Conservation (phyloP, 2,329 filamentous ascomycete genomes). For the Fusarium pseudoanthophilum region DNA sequence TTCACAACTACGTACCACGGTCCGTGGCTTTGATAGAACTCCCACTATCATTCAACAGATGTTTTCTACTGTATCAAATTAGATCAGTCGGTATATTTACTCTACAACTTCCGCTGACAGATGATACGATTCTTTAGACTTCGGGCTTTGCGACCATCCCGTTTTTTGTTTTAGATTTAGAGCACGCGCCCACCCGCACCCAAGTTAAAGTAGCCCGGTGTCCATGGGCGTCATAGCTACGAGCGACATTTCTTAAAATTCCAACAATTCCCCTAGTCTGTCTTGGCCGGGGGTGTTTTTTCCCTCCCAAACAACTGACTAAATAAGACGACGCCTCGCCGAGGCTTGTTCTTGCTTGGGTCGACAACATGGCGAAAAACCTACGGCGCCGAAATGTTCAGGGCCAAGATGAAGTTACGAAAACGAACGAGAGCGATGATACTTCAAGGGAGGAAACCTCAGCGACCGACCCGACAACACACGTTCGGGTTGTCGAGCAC, state of each 20-base stretch:
- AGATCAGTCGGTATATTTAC: background rate
- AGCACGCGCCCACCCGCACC: constrained; percentile 28
- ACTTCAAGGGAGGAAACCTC: constrained; percentile 45
- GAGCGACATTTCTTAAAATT: constrained; percentile 9
- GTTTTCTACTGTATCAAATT: background rate
- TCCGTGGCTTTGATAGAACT: background rate
- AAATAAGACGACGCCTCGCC: constrained; percentile 23
- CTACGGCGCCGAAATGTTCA: constrained; percentile 48
- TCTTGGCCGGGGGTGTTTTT: background rate
- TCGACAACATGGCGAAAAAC: constrained; percentile 47
- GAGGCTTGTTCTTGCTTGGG: constrained; percentile 29
- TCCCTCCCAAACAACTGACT: constrained; percentile 11
- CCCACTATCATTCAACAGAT: background rate
- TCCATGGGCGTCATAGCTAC: constrained; percentile 41
- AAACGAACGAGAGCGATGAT: constrained; percentile 35
- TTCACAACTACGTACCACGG: background rate
- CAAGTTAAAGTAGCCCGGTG: background rate
- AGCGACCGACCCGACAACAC: constrained; percentile 41
- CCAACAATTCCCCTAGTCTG: constrained; percentile 1
- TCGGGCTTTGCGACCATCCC: constrained; percentile 30
- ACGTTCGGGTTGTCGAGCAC: constrained; percentile 58
- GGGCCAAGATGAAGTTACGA: constrained; percentile 31
- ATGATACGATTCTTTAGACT: constrained; percentile 13
- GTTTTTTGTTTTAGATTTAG: constrained; percentile 34
- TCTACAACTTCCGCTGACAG: constrained; percentile 6